These are phyloP conservation scores for Telfairia occidentalis DNA, from an alignment of 331 rosid genomes.

Conservation along the genomic window DNA sequence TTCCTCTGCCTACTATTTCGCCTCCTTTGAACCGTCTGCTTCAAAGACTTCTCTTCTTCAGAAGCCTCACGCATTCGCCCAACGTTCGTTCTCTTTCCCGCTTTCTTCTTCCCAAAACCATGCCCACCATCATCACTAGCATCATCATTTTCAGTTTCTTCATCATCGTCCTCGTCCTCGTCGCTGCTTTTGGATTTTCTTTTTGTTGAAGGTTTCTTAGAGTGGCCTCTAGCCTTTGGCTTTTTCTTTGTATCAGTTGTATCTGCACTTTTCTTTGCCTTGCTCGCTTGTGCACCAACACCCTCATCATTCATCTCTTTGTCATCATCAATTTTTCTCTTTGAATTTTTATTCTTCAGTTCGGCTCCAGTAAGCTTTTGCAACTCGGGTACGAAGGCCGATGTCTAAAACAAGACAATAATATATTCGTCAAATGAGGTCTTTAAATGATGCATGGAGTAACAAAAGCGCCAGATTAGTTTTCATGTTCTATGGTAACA, in stretches of 20 bases:
- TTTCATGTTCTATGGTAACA: constrained; percentile 23
- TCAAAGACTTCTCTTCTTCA: constrained; percentile 31
- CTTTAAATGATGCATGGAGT: neutral
- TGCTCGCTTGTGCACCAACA: constrained; percentile 24
- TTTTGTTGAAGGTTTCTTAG: constrained; percentile 35
- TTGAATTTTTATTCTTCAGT: constrained; percentile 31
- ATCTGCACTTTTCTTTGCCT: constrained; percentile 23
- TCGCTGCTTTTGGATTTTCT: constrained; percentile 35
- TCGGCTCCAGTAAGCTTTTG: constrained; percentile 68
- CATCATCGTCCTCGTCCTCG: constrained; percentile 13
- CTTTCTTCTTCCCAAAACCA: constrained; percentile 24
- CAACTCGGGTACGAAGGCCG: constrained; percentile 84
- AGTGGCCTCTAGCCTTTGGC: constrained; percentile 34
- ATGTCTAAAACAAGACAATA: constrained; percentile 38
- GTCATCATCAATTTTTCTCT: constrained; percentile 17
- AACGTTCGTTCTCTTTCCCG: neutral
- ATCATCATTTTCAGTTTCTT: constrained; percentile 25
- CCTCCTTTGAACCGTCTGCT: constrained; percentile 35
- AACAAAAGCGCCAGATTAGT: neutral
- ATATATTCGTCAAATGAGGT: constrained; percentile 6
- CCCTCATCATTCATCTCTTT: constrained; percentile 21
- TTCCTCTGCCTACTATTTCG: constrained; percentile 32
- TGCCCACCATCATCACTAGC: constrained; percentile 9
- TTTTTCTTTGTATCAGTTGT: constrained; percentile 33
- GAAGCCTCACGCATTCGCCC: constrained; percentile 16